phyloP scores from a whole-genome alignment of 106 monocot species.

The Agapanthus africanus region DNA sequence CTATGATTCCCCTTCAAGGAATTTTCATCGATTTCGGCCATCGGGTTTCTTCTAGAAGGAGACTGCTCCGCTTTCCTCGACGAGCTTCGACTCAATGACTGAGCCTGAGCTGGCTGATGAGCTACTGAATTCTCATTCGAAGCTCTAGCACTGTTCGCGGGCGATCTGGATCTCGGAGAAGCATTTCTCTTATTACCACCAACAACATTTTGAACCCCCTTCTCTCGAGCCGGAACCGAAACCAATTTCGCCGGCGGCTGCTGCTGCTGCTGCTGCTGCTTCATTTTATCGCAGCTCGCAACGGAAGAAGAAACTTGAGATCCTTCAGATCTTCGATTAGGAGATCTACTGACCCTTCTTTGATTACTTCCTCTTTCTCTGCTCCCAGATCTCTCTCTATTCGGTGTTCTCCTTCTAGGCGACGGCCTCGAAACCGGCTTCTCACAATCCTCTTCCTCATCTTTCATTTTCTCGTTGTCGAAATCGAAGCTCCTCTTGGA shows the following conservation, averaged over 20 bases:
- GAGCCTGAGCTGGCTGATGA: slow-evolving; percentile 1
- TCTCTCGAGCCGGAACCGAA: slow-evolving; percentile 71
- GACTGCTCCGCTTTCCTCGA: slow-evolving; percentile 85
- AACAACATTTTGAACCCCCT: not conserved
- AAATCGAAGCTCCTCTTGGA: slow-evolving; percentile 91
- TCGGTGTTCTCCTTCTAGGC: slow-evolving; percentile 51
- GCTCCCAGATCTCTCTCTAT: slow-evolving; percentile 67
- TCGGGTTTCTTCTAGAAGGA: slow-evolving; percentile 63
- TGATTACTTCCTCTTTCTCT: slow-evolving; percentile 30
- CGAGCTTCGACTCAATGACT: slow-evolving; percentile 58
- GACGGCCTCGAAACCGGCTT: slow-evolving; percentile 43
- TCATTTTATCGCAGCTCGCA: slow-evolving; percentile 15
- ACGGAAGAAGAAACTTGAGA: slow-evolving; percentile 5
- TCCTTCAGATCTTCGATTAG: slow-evolving; percentile 52
- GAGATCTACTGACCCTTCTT: slow-evolving; percentile 72
- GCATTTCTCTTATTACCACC: not conserved
- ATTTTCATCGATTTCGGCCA: slow-evolving; percentile 83
- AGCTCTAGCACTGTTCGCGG: slow-evolving; percentile 23
- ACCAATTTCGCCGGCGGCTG: slow-evolving; percentile 74
- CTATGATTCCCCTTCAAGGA: slow-evolving; percentile 19
- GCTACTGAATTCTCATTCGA: slow-evolving; percentile 31
- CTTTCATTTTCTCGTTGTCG: slow-evolving; percentile 29
- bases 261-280: slow-evolving; percentile 17
- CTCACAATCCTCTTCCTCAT: slow-evolving; percentile 23
- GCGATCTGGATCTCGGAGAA: slow-evolving; percentile 16